These are phyloP conservation scores for Acacia concinna DNA, from an alignment of 331 rosid genomes.

Conservation along the genomic window DNA sequence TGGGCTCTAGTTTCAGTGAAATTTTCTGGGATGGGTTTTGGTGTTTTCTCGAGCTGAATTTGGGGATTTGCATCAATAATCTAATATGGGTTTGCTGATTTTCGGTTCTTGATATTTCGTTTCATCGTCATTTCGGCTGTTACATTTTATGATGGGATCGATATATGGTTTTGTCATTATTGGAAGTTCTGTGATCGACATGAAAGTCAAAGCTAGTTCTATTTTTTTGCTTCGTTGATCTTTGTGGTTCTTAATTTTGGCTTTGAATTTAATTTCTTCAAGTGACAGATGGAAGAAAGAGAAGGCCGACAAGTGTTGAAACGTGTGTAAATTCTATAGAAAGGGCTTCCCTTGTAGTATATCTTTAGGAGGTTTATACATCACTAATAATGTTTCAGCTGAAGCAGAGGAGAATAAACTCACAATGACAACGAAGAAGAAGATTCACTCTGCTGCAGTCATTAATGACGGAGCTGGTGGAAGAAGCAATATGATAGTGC, in stretches of 20 bases:
- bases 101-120: too few relatives aligned
- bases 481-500: constrained; percentile 1
- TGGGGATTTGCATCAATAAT: constrained; percentile 38
- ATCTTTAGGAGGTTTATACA: constrained; percentile 92
- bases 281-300: constrained; percentile 57
- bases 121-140: constrained; percentile 28
- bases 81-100: constrained; percentile 51
- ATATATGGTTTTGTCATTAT: constrained; percentile 42
- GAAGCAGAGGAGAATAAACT: constrained; percentile 44
- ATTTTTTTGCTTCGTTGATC: constrained; percentile 38
- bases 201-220: background rate
- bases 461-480: constrained; percentile 37
- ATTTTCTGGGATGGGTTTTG: constrained; percentile 26
- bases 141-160: constrained; percentile 34
- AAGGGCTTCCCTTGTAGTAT: constrained; percentile 81
- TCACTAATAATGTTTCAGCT: constrained; percentile 34
- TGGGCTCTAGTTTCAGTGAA: constrained; percentile 27
- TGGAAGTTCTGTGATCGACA: constrained; percentile 37
- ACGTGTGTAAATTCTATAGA: constrained; percentile 81
- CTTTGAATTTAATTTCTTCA: constrained; percentile 2
- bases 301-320: constrained; percentile 39
- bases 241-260: background rate
- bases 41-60: constrained; percentile 32
- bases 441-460: constrained; percentile 22
- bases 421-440: constrained; percentile 29